Evolutionary conservation across 352 stramenopile genomes (phyloP), one percentile per base, ranked within the genome.

Genomic region (Halophytophthora polymorphica): DNA sequence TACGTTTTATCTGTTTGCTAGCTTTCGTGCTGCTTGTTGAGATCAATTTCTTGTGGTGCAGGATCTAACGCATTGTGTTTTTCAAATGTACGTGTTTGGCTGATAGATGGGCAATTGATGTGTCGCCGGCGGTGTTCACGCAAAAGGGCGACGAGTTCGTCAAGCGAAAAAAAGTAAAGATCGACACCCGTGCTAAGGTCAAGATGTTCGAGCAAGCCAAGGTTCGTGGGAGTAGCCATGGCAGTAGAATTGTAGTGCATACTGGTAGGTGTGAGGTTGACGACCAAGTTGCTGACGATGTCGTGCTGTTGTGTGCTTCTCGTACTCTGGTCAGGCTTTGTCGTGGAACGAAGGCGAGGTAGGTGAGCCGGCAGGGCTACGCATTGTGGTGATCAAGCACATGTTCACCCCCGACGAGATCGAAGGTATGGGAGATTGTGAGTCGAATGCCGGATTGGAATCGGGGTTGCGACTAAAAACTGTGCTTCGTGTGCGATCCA

Each of bases 371-470:
- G 78, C 90, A 17, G 96, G 92, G 7, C 66, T 98, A 19, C 82
- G 92, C 5, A 99, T 99, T 64, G 88, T 98, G 29, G 93, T 98
- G 25, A 78, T 99, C 25, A 97, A 98, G 73, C 86, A 97, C 76
- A 91, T 98, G 83, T 98, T 98, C 66, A 83, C 83, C 21, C 86
- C 88, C 0, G 71, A 80, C 13, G 89, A 97, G 56, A 90, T 97
- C 38, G 61, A 86, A 67, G 57, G 80, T 88, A 41, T 11, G 29
- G 11, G 17, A 15, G 6, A 34, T 34, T 21, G 4, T 35, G 22
- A 1, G 28, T 34, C 15, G 4, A 28, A 13, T 43, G 8, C n/a
- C 12, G 37, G 25, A 23, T 33, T 38, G 2, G 8, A 48, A 13
- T 17, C 0, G 3, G 8, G 4, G 4, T 31, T 34, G 17, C 4